Conservation (phyloP, 2,329 filamentous ascomycete species). For the Ophioceras dolichostomum region DNA sequence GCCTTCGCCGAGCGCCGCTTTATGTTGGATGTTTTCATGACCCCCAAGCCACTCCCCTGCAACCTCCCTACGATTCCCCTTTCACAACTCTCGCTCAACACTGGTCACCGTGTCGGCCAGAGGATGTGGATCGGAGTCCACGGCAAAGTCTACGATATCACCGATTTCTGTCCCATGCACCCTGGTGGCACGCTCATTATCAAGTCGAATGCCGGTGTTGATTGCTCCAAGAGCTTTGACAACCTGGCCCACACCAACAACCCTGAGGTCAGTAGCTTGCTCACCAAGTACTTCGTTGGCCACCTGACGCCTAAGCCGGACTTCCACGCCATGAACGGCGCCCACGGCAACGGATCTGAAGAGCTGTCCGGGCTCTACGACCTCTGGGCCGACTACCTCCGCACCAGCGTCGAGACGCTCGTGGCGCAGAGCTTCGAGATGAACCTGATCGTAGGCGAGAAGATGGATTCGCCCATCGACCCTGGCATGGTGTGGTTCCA, state of each 20-base stretch:
- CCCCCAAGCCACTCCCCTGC: conserved; percentile 36
- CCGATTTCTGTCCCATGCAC: conserved; percentile 39
- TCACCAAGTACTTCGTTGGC: conserved; percentile 42
- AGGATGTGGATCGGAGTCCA: conserved; percentile 40
- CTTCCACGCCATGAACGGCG: no score
- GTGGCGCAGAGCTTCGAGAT: conserved; percentile 41
- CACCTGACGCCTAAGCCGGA: conserved; percentile 37
- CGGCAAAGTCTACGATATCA: conserved; percentile 39
- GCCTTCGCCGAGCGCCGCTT: conserved; percentile 42
- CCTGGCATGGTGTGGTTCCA: conserved; percentile 32
- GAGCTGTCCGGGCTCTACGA: conserved; percentile 34
- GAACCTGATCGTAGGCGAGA: conserved; percentile 31
- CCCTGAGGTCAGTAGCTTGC: conserved; percentile 36
- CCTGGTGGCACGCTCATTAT: conserved; percentile 40
- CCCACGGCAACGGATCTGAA: no score
- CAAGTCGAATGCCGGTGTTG: conserved; percentile 40
- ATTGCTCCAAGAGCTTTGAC: conserved; percentile 39
- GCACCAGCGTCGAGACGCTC: conserved; percentile 34
- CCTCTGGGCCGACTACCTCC: conserved; percentile 36
- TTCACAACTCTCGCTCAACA: conserved; percentile 35
- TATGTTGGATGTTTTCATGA: conserved; percentile 47
- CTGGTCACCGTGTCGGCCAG: conserved; percentile 32
- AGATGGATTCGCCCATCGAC: conserved; percentile 23
- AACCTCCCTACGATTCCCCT: conserved; percentile 36
- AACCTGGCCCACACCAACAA: conserved; percentile 42